Evolutionary conservation across 2,329 filamentous ascomycete genomes (phyloP).

Genomic region (Fusarium bulbicola): DNA sequence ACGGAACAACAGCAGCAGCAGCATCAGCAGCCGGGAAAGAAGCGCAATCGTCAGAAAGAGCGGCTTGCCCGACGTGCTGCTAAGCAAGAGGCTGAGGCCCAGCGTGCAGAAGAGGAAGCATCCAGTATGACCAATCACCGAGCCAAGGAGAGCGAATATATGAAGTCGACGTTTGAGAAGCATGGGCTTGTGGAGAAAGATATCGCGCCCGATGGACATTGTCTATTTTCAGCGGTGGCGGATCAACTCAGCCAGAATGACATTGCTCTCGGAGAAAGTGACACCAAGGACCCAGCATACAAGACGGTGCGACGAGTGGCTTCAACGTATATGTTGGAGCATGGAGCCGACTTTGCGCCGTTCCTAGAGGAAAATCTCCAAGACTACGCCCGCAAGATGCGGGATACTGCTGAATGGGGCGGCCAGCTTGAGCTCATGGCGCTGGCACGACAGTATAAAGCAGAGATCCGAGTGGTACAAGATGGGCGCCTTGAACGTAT

Average conservation of each 20-base stretch:
- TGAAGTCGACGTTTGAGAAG: slow-evolving; percentile 72
- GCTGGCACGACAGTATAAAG: slow-evolving; percentile 80
- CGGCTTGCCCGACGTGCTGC: slow-evolving; percentile 88
- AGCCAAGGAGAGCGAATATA: slow-evolving; percentile 72
- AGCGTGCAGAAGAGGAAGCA: slow-evolving; percentile 79
- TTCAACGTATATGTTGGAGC: slow-evolving; percentile 77
- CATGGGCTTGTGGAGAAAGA: slow-evolving; percentile 76
- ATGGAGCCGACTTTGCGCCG: slow-evolving; percentile 83
- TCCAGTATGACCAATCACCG: slow-evolving; percentile 77
- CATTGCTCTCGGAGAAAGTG: slow-evolving; percentile 51
- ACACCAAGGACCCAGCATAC: slow-evolving; percentile 59
- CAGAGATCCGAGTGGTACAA: slow-evolving; percentile 86
- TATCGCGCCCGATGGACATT: slow-evolving; percentile 92
- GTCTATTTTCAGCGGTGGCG: slow-evolving; percentile 90
- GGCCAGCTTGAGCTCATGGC: slow-evolving; percentile 91
- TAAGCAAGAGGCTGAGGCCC: slow-evolving; percentile 76
- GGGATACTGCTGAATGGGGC: slow-evolving; percentile 94
- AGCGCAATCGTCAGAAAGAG: slow-evolving; percentile 91
- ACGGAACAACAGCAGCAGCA: slow-evolving; percentile 9
- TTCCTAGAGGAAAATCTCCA: slow-evolving; percentile 86
- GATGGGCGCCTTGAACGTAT: slow-evolving; percentile 84
- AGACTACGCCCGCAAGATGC: slow-evolving; percentile 77
- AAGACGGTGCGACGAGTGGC: slow-evolving; percentile 74
- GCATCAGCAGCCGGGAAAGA: slow-evolving; percentile 60
- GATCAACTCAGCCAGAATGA: slow-evolving; percentile 74